Evolutionary conservation across 129 eudicot genomes (phyloP).

Genomic region (Heracleum sosnowskyi): DNA sequence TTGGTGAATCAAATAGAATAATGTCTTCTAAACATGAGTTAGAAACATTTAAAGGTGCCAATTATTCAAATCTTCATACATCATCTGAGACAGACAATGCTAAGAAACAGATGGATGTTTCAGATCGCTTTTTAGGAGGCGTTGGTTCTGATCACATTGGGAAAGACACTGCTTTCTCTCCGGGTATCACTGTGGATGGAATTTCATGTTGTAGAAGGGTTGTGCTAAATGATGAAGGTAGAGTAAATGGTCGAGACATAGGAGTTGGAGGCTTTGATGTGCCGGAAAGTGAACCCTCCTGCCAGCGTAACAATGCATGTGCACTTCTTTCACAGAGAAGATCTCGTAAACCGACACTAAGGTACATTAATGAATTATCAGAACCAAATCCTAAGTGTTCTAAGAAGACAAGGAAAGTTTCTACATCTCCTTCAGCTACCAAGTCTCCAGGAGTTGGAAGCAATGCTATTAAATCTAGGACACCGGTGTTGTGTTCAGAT

Average conservation of each 20-base stretch:
- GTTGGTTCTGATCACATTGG: conserved; percentile 22
- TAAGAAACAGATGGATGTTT: conserved; percentile 35
- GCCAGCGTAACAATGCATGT: conserved; percentile 24
- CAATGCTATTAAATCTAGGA: conserved; percentile 30
- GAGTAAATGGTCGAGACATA: conserved; percentile 14
- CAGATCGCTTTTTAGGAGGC: conserved; percentile 17
- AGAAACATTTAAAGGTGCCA: conserved; percentile 15
- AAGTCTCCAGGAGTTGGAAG: conserved; percentile 29
- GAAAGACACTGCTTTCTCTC: conserved; percentile 6
- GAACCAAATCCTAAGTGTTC: conserved; percentile 19
- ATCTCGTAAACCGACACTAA: conserved; percentile 60
- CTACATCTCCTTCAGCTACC: conserved; percentile 29
- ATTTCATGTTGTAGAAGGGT: conserved; percentile 13
- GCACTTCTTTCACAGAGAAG: conserved; percentile 38
- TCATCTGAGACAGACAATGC: conserved; percentile 26
- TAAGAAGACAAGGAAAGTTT: conserved; percentile 30
- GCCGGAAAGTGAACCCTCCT: conserved; percentile 26
- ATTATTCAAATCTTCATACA: conserved; percentile 11
- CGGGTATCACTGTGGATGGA: conserved; percentile 5
- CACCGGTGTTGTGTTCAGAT: conserved; percentile 19
- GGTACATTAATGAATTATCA: conserved; percentile 67
- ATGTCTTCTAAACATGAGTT: conserved; percentile 10
- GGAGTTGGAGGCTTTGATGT: conserved; percentile 7
- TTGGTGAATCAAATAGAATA: conserved; percentile 19
- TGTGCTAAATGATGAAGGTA: conserved; percentile 24